Evolutionary conservation across 139 green algal genomes (phyloP).

Genomic region (Spirogloea muscicola): DNA sequence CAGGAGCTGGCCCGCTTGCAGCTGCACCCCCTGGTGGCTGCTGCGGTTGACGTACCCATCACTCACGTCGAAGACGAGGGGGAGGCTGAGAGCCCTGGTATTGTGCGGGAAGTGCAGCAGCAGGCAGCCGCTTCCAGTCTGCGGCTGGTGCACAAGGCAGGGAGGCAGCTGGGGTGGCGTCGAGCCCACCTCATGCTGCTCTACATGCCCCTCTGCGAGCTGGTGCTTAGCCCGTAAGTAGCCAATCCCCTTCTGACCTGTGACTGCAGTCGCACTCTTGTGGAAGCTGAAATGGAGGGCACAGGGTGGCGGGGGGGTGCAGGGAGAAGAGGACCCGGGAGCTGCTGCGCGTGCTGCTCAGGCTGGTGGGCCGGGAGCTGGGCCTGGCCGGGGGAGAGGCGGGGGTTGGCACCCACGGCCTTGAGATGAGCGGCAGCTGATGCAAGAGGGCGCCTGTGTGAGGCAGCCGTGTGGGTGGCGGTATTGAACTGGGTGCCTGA

Average conservation of each 20-base stretch:
- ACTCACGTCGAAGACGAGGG: constrained; percentile 3
- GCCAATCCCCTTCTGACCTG: neutral
- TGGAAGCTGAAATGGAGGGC: too few relatives aligned
- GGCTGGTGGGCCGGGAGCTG: constrained; percentile 12
- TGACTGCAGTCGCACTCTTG: too few relatives aligned
- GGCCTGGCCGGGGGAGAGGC: too few relatives aligned
- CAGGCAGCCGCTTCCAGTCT: neutral
- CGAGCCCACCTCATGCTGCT: constrained; percentile 40
- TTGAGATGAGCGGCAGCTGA: too few relatives aligned
- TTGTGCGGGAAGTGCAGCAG: neutral
- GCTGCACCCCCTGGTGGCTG: constrained; percentile 28
- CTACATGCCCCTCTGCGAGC: constrained; percentile 31
- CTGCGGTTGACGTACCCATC: constrained; percentile 33
- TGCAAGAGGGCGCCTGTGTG: too few relatives aligned
- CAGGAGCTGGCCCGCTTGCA: constrained; percentile 25
- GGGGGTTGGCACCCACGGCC: too few relatives aligned
- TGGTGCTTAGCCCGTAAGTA: neutral
- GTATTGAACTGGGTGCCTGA: too few relatives aligned
- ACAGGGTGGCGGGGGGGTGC: too few relatives aligned
- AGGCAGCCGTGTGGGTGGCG: too few relatives aligned
- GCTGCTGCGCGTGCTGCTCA: constrained; percentile 12
- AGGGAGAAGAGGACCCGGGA: neutral
- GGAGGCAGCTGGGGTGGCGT: constrained; percentile 32
- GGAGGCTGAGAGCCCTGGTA: neutral
- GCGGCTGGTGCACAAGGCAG: constrained; percentile 14